Evolutionary conservation across 139 green algal species (phyloP), one percentile per base, ranked within the genome.

Genomic region (Zygnema circumcarinatum): DNA sequence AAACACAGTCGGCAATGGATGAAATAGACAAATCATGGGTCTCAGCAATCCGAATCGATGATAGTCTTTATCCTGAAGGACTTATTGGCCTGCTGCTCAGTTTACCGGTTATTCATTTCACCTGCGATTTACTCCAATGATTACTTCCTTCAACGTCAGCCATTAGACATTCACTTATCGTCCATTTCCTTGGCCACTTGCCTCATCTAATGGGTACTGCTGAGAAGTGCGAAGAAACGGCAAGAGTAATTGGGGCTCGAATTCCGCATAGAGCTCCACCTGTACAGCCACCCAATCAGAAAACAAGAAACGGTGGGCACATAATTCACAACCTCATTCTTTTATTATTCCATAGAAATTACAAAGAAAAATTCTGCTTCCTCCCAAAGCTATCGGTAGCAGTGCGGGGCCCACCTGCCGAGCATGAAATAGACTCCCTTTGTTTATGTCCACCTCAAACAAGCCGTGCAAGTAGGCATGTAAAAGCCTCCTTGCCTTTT

Each of bases 181-280:
- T n/a, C n/a, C n/a, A n/a, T n/a, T n/a, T n/a, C n/a, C n/a, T n/a
- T n/a, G n/a, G n/a, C n/a, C n/a, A n/a, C 47, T 32, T 67, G 80
- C 87, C 83, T 87, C 82, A 31, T 98, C 96, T 68, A 99, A 91
- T 0, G 93, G 92, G 92, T 98, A 98, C 67, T 85, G 89, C 76
- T 96, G 92, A 73, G 91, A 96, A 67, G 78, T 91, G 33, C 90
- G 78, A 76, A 99, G 91, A 87, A 99, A 95, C 1, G 91, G 56
- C 90, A 98, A 94, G 47, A 99, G 94, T 52, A 93, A 91, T 32
- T 62, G 32, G 2, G 91, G 93, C 3, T 93, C 87, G 79, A 94
- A 97, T 33, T 97, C 94, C 0, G 96, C 96, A 36, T 95, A 97
- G 73, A 99, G 92, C 87, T 96, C 92, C 54, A 98, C 92, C 95